Percentiles rank a stretch among this genome's conserved stretches.
phyloP scores from a whole-genome alignment of 768 basidiomycete species.

The Pluteus cervinus region DNA sequence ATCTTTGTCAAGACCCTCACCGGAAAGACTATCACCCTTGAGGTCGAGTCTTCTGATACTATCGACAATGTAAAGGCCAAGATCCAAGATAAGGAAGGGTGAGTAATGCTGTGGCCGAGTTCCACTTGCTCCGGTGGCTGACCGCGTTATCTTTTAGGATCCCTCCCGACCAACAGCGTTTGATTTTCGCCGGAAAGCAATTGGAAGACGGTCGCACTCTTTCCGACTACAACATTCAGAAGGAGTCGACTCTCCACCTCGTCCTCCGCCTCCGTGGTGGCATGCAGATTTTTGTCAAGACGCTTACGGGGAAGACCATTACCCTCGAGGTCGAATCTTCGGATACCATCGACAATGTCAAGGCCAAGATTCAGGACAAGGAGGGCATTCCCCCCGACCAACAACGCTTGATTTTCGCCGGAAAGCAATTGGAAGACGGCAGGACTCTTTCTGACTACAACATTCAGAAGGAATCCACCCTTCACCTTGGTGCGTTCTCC shows the following conservation, averaged over 20 bases:
- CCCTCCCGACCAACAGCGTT: conserved; percentile 39
- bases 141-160: conserved; percentile 10
- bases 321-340: conserved; percentile 31
- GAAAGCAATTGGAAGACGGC: conserved; percentile 25
- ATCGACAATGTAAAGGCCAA: conserved; percentile 74
- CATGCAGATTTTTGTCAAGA: conserved; percentile 61
- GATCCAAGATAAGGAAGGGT: conserved; percentile 73
- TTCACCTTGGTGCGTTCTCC: conserved; percentile 32
- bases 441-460: conserved; percentile 44
- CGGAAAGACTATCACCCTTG: conserved; percentile 66
- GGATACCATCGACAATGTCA: conserved; percentile 24
- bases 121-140: background rate
- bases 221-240: conserved; percentile 65
- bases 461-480: conserved; percentile 33
- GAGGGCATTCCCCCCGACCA: conserved; percentile 26
- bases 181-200: conserved; percentile 63
- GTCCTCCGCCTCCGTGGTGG: conserved; percentile 29
- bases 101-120: conserved; percentile 1
- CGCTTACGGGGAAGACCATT: conserved; percentile 74
- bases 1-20: conserved; percentile 43
- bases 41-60: conserved; percentile 70
- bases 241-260: conserved; percentile 62
- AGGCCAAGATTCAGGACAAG: conserved; percentile 45
- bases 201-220: conserved; percentile 31
- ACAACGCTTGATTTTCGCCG: conserved; percentile 25